These are phyloP conservation scores for Sugiyamaella qingdaonensis DNA, from an alignment of 805 yeast species.

Conservation along the genomic window DNA sequence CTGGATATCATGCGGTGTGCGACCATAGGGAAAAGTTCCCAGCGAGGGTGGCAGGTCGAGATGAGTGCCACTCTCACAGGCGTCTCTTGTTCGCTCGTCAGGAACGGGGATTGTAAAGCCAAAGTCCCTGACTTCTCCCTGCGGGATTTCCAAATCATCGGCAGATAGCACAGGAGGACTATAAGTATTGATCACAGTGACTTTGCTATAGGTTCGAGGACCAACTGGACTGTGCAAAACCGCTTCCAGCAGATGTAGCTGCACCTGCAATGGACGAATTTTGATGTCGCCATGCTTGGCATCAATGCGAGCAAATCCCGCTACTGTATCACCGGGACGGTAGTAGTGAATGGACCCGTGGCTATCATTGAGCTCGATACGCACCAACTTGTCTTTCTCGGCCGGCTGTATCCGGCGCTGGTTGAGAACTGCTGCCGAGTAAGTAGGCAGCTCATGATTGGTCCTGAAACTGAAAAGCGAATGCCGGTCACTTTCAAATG, in stretches of 20 bases:
- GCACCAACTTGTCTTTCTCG: not conserved
- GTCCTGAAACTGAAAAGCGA: not conserved
- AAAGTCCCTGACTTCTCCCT: not conserved
- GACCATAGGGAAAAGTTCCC: slow-evolving; percentile 1
- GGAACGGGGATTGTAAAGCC: not conserved
- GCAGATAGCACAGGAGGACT: not conserved
- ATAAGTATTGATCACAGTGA: not conserved
- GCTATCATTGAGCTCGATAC: not conserved
- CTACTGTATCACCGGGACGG: not conserved
- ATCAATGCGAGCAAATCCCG: not conserved
- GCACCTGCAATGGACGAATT: not conserved
- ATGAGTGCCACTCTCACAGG: slow-evolving; percentile 1
- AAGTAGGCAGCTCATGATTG: not conserved
- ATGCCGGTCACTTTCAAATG: not conserved
- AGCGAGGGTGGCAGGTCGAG: not conserved
- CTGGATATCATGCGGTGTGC: not conserved
- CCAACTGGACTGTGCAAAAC: not conserved
- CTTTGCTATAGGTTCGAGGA: not conserved
- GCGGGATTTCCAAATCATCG: not conserved
- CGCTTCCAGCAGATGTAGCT: not conserved
- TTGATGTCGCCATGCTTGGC: not conserved
- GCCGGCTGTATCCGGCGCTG: not conserved
- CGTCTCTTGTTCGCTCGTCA: not conserved
- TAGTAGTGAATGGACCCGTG: not conserved
- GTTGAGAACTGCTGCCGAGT: not conserved